phyloP scores from a whole-genome alignment of 176 grass and related monocot genomes.

The Elymus sibiricus region DNA sequence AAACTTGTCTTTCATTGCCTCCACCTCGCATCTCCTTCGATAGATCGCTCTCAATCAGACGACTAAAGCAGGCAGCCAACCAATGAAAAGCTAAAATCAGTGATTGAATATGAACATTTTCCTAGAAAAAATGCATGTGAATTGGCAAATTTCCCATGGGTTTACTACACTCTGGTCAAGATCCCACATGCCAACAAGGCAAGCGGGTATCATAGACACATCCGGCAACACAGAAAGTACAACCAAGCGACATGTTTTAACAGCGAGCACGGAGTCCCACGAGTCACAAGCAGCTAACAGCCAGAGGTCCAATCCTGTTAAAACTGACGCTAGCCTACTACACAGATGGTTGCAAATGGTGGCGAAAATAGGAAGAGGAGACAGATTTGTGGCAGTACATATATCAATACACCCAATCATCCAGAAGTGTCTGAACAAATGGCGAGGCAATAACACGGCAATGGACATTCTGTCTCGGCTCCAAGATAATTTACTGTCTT shows the following conservation, averaged over 20 bases:
- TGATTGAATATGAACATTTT: background rate
- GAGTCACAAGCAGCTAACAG: background rate
- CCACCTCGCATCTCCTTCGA: too few species aligned
- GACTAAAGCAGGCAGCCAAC: too few species aligned
- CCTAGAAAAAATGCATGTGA: background rate
- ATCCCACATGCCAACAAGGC: too few species aligned
- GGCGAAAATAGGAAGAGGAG: background rate
- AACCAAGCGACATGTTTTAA: slow-evolving; percentile 10
- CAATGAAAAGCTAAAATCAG: background rate
- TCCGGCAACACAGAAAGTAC: background rate
- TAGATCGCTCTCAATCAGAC: too few species aligned
- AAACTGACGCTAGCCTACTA: background rate
- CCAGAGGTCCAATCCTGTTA: background rate
- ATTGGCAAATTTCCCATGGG: background rate
- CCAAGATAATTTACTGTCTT: slow-evolving; percentile 11
- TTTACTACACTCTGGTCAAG: background rate
- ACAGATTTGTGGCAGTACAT: background rate
- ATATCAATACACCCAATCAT: slow-evolving; percentile 8
- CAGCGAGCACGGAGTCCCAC: background rate
- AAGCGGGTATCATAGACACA: background rate
- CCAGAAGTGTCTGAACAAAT: background rate
- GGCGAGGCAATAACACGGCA: background rate
- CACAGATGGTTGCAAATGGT: background rate
- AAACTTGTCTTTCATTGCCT: too few species aligned
- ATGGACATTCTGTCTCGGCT: background rate